Evolutionary conservation across 2,329 filamentous ascomycete genomes (phyloP).

Genomic region (Alternaria viburni): DNA sequence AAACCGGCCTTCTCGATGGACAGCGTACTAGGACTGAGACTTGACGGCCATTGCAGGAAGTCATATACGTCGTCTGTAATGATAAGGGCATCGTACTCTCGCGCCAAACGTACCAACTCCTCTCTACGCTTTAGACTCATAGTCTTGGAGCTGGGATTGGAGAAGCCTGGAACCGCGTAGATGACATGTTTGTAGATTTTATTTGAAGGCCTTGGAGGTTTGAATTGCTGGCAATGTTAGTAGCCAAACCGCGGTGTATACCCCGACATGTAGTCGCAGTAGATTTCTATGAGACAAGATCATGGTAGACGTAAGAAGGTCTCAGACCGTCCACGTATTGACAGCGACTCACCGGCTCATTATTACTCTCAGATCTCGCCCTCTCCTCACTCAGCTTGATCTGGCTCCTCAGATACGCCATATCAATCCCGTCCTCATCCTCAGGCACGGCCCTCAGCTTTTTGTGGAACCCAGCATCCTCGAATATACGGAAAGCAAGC

Average conservation of each 20-base stretch:
- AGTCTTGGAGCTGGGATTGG: constrained; percentile 85
- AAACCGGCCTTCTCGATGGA: constrained; percentile 55
- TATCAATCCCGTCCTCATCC: constrained; percentile 77
- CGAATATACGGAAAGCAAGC: constrained; percentile 83
- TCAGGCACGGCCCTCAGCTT: constrained; percentile 75
- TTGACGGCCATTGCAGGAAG: constrained; percentile 77
- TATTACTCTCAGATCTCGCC: constrained; percentile 46
- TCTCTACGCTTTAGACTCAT: constrained; percentile 74
- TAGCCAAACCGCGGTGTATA: background rate
- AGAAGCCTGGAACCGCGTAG: constrained; percentile 86
- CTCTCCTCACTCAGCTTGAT: constrained; percentile 59
- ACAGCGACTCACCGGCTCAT: constrained; percentile 50
- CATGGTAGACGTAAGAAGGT: background rate
- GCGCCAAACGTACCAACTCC: constrained; percentile 75
- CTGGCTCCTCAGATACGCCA: constrained; percentile 63
- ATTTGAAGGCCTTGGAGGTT: constrained; percentile 64
- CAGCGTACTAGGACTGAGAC: constrained; percentile 30
- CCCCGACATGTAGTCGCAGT: background rate
- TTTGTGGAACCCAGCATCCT: constrained; percentile 74
- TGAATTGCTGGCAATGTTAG: constrained; percentile 56
- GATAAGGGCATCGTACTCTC: constrained; percentile 80
- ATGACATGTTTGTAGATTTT: constrained; percentile 89
- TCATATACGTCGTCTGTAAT: constrained; percentile 95
- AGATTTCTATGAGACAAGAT: background rate
- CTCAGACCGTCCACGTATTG: background rate